These are phyloP conservation scores for Aspergillus arachidicola DNA, from an alignment of 2,329 filamentous ascomycete genomes.

Conservation along the genomic window DNA sequence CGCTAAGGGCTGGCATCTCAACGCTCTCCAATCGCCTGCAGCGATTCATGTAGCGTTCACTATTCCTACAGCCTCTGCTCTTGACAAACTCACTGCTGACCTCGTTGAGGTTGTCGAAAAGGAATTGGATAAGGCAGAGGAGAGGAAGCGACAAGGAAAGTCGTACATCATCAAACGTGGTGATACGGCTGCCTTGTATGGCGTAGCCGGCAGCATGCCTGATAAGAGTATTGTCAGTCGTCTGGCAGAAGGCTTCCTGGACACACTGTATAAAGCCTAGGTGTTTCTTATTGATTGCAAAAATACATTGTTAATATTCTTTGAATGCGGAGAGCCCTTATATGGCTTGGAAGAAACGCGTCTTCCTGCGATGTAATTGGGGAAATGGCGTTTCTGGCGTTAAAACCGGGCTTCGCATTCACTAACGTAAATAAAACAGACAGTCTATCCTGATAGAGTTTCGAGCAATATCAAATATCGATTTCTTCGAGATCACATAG, in stretches of 20 bases:
- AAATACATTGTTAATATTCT: constrained; percentile 18
- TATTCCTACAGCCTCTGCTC: constrained; percentile 77
- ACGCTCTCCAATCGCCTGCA: constrained; percentile 86
- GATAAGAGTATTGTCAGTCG: constrained; percentile 95
- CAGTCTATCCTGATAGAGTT: not conserved
- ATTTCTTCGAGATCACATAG: constrained; percentile 3
- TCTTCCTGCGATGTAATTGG: not conserved
- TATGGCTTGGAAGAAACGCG: not conserved
- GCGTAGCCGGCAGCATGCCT: constrained; percentile 89
- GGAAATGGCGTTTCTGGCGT: constrained; percentile 16
- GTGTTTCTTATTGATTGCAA: constrained; percentile 2
- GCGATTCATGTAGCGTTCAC: constrained; percentile 95
- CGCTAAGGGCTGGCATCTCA: constrained; percentile 88
- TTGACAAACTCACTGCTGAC: constrained; percentile 77
- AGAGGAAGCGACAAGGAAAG: constrained; percentile 64
- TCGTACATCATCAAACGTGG: constrained; percentile 53
- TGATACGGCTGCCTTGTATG: constrained; percentile 86
- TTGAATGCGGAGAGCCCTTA: constrained; percentile 4
- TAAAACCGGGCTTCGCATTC: not conserved
- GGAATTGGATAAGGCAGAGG: constrained; percentile 80
- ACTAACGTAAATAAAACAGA: not conserved
- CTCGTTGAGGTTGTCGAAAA: constrained; percentile 60
- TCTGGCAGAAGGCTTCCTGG: constrained; percentile 85
- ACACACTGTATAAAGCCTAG: constrained; percentile 86
- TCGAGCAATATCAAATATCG: not conserved